Evolutionary conservation across 169 alveolate species (phyloP).

Genomic region (Plasmodium vivax): DNA sequence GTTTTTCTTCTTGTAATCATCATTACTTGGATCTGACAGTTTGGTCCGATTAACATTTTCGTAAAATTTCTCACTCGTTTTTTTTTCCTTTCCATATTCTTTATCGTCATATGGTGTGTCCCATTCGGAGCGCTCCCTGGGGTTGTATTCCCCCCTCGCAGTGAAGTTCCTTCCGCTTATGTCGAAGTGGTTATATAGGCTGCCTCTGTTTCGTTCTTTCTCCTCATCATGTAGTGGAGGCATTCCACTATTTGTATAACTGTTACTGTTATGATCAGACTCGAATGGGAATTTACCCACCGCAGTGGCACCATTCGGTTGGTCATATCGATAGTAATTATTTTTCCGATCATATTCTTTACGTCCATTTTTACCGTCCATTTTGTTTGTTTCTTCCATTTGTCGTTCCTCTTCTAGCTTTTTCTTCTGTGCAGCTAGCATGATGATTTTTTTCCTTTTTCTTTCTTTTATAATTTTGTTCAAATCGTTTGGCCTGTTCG

Average conservation of each 20-base stretch:
- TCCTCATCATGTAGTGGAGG: neutral
- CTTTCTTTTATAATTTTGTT: conserved; percentile 76
- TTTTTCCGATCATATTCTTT: conserved; percentile 28
- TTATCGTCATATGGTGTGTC: neutral
- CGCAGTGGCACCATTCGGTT: neutral
- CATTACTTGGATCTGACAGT: neutral
- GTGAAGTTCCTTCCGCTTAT: neutral
- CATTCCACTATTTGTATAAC: neutral
- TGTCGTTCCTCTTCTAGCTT: conserved; percentile 45
- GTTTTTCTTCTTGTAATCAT: neutral
- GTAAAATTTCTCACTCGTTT: neutral
- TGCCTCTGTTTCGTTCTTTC: neutral
- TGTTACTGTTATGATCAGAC: neutral
- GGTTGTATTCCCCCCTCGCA: neutral
- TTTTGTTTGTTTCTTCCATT: conserved; percentile 15
- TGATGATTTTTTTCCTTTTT: conserved; percentile 62
- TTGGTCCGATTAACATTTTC: neutral
- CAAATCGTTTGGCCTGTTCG: conserved; percentile 72
- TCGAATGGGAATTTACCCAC: neutral
- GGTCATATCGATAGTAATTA: neutral
- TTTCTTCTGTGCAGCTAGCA: conserved; percentile 67
- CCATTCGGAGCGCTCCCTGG: neutral
- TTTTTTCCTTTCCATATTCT: neutral
- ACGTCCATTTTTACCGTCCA: neutral
- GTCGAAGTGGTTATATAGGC: neutral